Evolutionary conservation across 2,329 filamentous ascomycete genomes (phyloP).

Genomic region (Sporothrix luriei): DNA sequence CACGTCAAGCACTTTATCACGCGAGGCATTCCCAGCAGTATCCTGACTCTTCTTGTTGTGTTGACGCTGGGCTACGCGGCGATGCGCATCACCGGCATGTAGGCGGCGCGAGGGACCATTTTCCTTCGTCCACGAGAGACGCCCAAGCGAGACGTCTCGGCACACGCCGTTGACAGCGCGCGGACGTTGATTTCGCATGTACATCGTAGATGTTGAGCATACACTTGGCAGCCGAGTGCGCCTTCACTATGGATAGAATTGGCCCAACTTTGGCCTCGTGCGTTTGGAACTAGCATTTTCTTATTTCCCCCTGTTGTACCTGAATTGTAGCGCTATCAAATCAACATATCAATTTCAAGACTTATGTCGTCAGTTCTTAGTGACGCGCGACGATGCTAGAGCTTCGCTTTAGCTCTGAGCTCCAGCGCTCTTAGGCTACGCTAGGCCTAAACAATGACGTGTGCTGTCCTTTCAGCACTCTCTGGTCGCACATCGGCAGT

Average conservation of each 20-base stretch:
- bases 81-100: slow-evolving; percentile 66
- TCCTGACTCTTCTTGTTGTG: slow-evolving; percentile 79
- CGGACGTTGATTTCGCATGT: neutral
- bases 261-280: neutral
- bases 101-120: neutral
- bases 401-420: neutral
- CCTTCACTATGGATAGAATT: neutral
- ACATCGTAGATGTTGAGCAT: neutral
- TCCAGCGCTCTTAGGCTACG: neutral
- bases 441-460: slow-evolving; percentile 12
- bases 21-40: slow-evolving; percentile 82
- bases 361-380: too few species aligned
- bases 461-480: neutral
- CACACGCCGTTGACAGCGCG: neutral
- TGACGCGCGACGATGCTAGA: too few species aligned
- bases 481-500: neutral
- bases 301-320: neutral
- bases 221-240: too few species aligned
- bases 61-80: slow-evolving; percentile 87
- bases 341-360: too few species aligned
- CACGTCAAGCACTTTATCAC: slow-evolving; percentile 93
- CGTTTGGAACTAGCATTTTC: neutral
- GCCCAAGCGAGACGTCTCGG: neutral
- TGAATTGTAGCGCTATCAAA: slow-evolving; percentile 1
- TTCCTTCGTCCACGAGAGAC: neutral